Evolutionary conservation across 2,329 filamentous ascomycete species (phyloP).

Genomic region (Cladosporium sp.): DNA sequence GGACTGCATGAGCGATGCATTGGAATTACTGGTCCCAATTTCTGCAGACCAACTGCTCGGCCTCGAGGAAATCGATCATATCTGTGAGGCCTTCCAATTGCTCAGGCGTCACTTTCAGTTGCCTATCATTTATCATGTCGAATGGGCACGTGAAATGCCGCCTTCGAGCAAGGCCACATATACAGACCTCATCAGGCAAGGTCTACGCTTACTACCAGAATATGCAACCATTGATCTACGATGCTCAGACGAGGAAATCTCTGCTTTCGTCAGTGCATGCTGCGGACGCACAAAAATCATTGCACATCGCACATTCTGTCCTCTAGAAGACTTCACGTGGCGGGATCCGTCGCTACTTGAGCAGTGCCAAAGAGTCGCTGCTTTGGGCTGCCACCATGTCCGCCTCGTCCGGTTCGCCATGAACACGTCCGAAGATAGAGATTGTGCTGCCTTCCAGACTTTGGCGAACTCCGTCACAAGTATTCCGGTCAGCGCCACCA

Average conservation of each 20-base stretch:
- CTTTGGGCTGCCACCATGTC: background rate
- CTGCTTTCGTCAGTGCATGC: background rate
- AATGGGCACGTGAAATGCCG: background rate
- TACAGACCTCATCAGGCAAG: background rate
- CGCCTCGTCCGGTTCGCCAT: background rate
- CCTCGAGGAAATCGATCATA: background rate
- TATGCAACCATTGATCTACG: slow-evolving; percentile 1
- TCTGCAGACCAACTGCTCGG: background rate
- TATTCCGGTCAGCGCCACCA: background rate
- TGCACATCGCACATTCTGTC: background rate
- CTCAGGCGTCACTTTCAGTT: background rate
- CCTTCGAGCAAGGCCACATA: background rate
- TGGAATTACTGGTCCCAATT: background rate
- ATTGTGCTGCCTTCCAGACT: background rate
- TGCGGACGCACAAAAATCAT: background rate
- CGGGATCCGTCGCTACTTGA: background rate
- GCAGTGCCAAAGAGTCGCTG: background rate
- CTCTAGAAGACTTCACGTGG: background rate
- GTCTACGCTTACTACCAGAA: slow-evolving; percentile 5
- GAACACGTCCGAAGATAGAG: background rate
- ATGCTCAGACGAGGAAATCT: slow-evolving; percentile 3
- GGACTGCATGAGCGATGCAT: background rate
- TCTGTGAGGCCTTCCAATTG: background rate
- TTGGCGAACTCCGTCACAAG: background rate
- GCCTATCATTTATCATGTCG: background rate